Evolutionary conservation across 495 filamentous ascomycete species (phyloP), one percentile per base, ranked within the genome.

Genomic region (Hypoxylon crocopeplum): DNA sequence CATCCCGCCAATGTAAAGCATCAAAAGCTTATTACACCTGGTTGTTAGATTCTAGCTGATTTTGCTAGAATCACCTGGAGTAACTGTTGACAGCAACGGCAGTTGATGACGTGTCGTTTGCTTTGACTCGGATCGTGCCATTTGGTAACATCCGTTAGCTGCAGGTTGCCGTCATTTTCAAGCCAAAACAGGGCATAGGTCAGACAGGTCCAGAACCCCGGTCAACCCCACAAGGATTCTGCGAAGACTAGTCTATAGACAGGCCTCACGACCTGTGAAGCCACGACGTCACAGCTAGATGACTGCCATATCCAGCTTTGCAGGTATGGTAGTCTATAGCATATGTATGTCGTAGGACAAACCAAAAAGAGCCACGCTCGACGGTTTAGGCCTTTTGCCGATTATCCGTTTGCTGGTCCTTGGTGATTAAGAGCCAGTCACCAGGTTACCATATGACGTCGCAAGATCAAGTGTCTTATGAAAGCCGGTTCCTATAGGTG

Each of bases 271-370:
- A 54, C 37, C 16, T 50, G 42, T 49, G 49, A 54, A 59, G 63
- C 62, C 66, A 63, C 66, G 63, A 69, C 66, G 62, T 67, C 66
- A 69, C 65, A 37, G 24, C 48, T 57, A 42, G 21, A 39, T 30
- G 17, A 44, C 42, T 19, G 25, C 29, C 33, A 30, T 38, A 16
- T 44, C 27, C 42, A 52, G 59, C 46, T 51, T 15, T 48, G 7
- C 24, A 7, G 8, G 12, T 40, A 57, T 44, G 36, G 46, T 47
- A 24, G 46, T 52, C 27, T 42, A 42, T 25, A 20, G 15, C 8
- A 25, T 19, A n/a, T 38, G 20, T 41, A 34, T 34, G 32, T 3
- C 5, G 4, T 33, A 33, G 22, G n/a, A 33, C 44, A 40, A 38
- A 5, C 38, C 44, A 42, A 44, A 57, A 48, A 29, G 21, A 48